These are phyloP conservation scores for Lithospermum erythrorhizon DNA, from an alignment of 257 asterid species.

Conservation along the genomic window DNA sequence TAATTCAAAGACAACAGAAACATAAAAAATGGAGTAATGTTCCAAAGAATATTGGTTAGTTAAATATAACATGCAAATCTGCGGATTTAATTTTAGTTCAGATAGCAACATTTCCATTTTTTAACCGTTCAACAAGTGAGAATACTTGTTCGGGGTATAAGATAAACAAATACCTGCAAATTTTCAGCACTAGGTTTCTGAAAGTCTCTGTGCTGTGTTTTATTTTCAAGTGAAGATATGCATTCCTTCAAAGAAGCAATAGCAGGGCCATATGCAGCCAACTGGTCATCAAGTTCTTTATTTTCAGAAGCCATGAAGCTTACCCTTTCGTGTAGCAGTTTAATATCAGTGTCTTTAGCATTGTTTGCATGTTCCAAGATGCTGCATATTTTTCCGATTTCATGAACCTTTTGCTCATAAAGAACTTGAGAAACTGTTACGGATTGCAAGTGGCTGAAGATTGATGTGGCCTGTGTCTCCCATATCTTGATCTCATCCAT, in stretches of 20 bases:
- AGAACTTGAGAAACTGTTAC: constrained; percentile 44
- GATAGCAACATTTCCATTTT: neutral
- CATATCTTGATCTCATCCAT: constrained; percentile 34
- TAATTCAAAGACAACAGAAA: too few species aligned
- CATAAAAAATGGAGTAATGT: too few species aligned
- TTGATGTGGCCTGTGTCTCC: constrained; percentile 40
- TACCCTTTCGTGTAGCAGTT: constrained; percentile 22
- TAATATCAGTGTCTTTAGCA: constrained; percentile 19
- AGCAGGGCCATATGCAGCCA: constrained; percentile 58
- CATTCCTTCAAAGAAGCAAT: constrained; percentile 47
- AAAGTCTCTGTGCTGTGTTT: constrained; percentile 36
- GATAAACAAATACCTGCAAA: constrained; percentile 32
- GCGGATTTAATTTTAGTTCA: neutral
- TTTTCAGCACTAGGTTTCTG: constrained; percentile 38
- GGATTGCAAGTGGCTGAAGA: constrained; percentile 51
- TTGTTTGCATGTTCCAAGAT: constrained; percentile 28
- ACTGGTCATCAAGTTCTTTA: constrained; percentile 37
- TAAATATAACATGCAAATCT: neutral
- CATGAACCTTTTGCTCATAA: constrained; percentile 63
- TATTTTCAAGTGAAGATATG: constrained; percentile 58
- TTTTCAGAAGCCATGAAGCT: constrained; percentile 24
- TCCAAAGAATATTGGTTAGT: neutral
- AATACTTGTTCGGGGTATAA: constrained; percentile 6
- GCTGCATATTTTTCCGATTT: constrained; percentile 40
- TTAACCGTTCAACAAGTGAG: constrained; percentile 1